These are phyloP conservation scores for Plasmopara halstedii DNA, from an alignment of 352 stramenopile species.

Conservation along the genomic window DNA sequence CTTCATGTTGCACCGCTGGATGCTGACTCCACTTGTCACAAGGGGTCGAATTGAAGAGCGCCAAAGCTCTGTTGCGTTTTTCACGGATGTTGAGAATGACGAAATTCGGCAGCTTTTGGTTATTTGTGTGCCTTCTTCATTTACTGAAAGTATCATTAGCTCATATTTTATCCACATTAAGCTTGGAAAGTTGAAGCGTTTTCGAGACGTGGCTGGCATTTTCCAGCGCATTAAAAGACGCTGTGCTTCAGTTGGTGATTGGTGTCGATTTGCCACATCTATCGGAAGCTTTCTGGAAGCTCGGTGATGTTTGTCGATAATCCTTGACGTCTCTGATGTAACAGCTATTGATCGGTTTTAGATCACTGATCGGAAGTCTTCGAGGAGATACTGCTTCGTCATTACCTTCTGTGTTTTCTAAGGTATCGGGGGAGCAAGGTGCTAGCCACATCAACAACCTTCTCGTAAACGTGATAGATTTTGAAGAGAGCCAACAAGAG, in stretches of 20 bases:
- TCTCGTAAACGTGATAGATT: slow-evolving; percentile 77
- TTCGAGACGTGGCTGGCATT: slow-evolving; percentile 56
- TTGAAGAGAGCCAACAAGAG: slow-evolving; percentile 69
- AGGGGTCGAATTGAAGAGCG: slow-evolving; percentile 41
- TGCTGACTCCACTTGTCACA: slow-evolving; percentile 64
- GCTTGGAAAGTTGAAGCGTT: slow-evolving; percentile 49
- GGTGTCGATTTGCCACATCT: slow-evolving; percentile 51
- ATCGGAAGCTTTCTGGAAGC: slow-evolving; percentile 49
- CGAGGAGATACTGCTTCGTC: slow-evolving; percentile 10
- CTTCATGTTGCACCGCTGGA: slow-evolving; percentile 62
- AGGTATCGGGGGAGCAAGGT: slow-evolving; percentile 25
- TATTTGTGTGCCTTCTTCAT: not conserved
- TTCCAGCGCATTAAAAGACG: slow-evolving; percentile 59
- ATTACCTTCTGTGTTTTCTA: slow-evolving; percentile 29
- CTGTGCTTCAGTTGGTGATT: slow-evolving; percentile 55
- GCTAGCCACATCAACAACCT: slow-evolving; percentile 64
- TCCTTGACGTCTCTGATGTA: not conserved
- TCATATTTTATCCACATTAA: slow-evolving; percentile 14
- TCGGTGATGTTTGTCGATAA: slow-evolving; percentile 37
- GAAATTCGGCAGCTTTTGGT: slow-evolving; percentile 60
- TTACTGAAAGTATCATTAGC: not conserved
- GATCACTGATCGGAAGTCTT: slow-evolving; percentile 20
- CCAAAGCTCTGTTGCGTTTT: slow-evolving; percentile 51
- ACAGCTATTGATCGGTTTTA: slow-evolving; percentile 3
- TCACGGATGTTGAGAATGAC: slow-evolving; percentile 38